phyloP scores from a whole-genome alignment of 306 rosid genomes.

The Styphnolobium japonicum region DNA sequence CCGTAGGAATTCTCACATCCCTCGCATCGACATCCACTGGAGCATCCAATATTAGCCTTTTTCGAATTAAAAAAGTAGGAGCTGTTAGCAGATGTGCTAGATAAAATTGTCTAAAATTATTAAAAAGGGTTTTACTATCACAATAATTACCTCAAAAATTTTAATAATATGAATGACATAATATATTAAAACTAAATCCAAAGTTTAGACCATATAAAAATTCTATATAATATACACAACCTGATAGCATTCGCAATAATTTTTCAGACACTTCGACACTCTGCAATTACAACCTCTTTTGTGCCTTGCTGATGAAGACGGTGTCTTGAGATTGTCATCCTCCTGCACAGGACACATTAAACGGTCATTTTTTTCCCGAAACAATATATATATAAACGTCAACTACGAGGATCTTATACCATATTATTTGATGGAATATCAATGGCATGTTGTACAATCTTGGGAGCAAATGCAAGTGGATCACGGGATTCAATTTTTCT shows the following conservation, averaged over 20 bases:
- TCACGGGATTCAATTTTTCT: slow-evolving; percentile 42
- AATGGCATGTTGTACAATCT: slow-evolving; percentile 33
- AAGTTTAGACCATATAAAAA: not conserved
- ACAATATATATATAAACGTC: not conserved
- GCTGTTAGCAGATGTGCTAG: not conserved
- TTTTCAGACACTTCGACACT: slow-evolving; percentile 57
- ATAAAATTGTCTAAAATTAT: too few species aligned
- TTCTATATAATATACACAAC: slow-evolving; percentile 15
- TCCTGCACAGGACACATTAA: slow-evolving; percentile 27
- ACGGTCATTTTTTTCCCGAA: not conserved
- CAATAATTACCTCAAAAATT: too few species aligned
- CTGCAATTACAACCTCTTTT: slow-evolving; percentile 65
- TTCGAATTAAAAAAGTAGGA: not conserved
- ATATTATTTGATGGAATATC: slow-evolving; percentile 28
- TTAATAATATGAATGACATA: too few species aligned
- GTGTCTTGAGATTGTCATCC: slow-evolving; percentile 30
- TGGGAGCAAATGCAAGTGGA: slow-evolving; percentile 64
- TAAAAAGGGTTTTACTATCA: too few species aligned
- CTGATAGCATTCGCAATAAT: slow-evolving; percentile 69
- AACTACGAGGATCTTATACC: slow-evolving; percentile 26
- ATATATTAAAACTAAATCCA: too few species aligned
- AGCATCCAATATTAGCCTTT: slow-evolving; percentile 59
- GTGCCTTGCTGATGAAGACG: slow-evolving; percentile 57
- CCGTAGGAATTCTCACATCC: slow-evolving; percentile 56
- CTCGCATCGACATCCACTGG: slow-evolving; percentile 45